Conservation (phyloP, 2,329 filamentous ascomycete genomes). For the Aspergillus flavus region DNA sequence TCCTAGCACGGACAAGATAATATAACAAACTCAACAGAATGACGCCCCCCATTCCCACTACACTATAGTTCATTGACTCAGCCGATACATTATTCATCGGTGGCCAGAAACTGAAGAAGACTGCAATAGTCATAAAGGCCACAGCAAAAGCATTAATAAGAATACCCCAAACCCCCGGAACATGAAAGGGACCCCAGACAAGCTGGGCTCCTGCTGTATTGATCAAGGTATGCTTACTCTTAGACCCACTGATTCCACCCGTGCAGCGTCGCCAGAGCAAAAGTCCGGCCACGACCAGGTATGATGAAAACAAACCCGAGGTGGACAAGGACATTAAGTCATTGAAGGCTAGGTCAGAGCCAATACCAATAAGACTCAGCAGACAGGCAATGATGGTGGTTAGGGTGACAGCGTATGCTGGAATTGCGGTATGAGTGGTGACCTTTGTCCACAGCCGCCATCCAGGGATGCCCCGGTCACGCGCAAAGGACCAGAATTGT, state of each 20-base stretch:
- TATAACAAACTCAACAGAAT: neutral
- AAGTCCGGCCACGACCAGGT: conserved; percentile 28
- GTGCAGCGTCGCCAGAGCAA: conserved; percentile 32
- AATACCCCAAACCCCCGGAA: conserved; percentile 39
- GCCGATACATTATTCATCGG: neutral
- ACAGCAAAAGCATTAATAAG: conserved; percentile 48
- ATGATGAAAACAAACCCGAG: conserved; percentile 34
- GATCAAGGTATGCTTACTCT: conserved; percentile 17
- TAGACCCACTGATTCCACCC: conserved; percentile 21
- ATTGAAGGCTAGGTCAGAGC: conserved; percentile 35
- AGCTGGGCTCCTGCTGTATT: conserved; percentile 31
- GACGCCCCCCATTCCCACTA: neutral
- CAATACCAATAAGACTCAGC: conserved; percentile 38
- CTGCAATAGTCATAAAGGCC: conserved; percentile 50
- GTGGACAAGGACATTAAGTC: conserved; percentile 38
- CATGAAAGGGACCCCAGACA: conserved; percentile 34
- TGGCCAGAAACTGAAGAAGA: conserved; percentile 56
- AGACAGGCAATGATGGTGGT: conserved; percentile 31
- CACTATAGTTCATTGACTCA: neutral
- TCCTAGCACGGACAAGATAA: neutral
- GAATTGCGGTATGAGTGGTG: conserved; percentile 20
- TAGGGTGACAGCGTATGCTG: conserved; percentile 27
- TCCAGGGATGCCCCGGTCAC: conserved; percentile 39
- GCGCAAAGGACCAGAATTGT: conserved; percentile 41
- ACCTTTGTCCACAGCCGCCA: conserved; percentile 32